Conservation (phyloP, 2,329 filamentous ascomycete genomes). For the Hymenotorrendiella dingleyae region DNA sequence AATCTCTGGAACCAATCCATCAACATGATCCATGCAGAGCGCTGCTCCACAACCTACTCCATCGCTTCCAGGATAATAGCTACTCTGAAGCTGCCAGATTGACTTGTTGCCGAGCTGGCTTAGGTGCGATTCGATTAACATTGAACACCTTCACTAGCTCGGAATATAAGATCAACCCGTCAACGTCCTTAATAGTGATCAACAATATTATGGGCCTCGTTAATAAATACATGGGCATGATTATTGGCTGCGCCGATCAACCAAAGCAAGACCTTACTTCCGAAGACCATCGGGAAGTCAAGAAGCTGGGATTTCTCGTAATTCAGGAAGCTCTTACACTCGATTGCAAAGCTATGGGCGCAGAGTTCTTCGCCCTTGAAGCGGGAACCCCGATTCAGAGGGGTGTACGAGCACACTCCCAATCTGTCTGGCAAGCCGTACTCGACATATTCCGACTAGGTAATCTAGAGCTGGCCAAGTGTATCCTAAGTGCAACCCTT, state of each 20-base stretch:
- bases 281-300: too few relatives aligned
- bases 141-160: constrained; percentile 50
- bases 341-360: constrained; percentile 63
- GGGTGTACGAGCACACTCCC: constrained; percentile 63
- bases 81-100: constrained; percentile 52
- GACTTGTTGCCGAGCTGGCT: constrained; percentile 58
- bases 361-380: constrained; percentile 63
- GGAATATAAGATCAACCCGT: constrained; percentile 41
- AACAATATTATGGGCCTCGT: constrained; percentile 62
- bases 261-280: constrained; percentile 39
- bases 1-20: constrained; percentile 69
- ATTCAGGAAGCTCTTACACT: constrained; percentile 62
- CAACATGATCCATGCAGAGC: constrained; percentile 74
- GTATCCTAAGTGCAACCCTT: constrained; percentile 54
- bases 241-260: constrained; percentile 48
- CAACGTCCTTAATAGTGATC: constrained; percentile 54
- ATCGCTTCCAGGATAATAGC: constrained; percentile 49
- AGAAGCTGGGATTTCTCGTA: constrained; percentile 53
- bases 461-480: constrained; percentile 66
- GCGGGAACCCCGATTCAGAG: constrained; percentile 56
- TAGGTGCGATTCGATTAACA: constrained; percentile 53
- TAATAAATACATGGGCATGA: constrained; percentile 54
- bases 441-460: constrained; percentile 61
- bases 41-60: constrained; percentile 70
- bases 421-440: constrained; percentile 73